These are phyloP conservation scores for Cucumis variabilis DNA, from an alignment of 331 rosid genomes.

Conservation along the genomic window DNA sequence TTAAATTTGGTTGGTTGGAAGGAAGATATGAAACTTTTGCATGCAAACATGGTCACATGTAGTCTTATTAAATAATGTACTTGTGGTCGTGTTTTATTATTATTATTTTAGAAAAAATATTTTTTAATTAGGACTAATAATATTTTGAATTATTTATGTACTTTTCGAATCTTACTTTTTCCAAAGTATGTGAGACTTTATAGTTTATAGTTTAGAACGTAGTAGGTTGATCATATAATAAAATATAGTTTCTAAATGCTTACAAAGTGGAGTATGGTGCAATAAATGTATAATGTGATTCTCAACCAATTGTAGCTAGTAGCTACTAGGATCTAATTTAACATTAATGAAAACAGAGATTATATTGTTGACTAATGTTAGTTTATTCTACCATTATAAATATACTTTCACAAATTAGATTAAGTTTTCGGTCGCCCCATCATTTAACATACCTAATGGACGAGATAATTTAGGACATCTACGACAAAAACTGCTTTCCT, in stretches of 20 bases:
- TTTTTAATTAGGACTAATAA: not conserved
- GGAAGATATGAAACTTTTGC: not conserved
- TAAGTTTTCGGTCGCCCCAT: no score
- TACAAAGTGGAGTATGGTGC: not conserved
- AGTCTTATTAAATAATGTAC: constrained; percentile 11
- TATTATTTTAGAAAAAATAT: not conserved
- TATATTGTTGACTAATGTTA: no score
- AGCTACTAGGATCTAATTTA: no score
- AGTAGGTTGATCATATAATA: not conserved
- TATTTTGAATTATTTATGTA: not conserved
- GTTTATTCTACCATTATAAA: no score
- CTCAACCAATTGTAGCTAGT: not conserved
- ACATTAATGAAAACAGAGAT: no score
- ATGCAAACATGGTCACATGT: constrained; percentile 27
- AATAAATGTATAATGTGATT: not conserved
- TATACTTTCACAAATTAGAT: no score
- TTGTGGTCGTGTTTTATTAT: not conserved
- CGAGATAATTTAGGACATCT: no score
- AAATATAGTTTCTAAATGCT: not conserved
- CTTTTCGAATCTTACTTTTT: constrained; percentile 6
- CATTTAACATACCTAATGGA: no score
- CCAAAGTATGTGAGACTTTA: not conserved
- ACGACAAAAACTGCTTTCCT: no score
- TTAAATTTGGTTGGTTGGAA: constrained; percentile 25
- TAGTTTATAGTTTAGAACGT: not conserved